Conservation (phyloP, 305 asterid species). For the Fraxinus sp. region DNA sequence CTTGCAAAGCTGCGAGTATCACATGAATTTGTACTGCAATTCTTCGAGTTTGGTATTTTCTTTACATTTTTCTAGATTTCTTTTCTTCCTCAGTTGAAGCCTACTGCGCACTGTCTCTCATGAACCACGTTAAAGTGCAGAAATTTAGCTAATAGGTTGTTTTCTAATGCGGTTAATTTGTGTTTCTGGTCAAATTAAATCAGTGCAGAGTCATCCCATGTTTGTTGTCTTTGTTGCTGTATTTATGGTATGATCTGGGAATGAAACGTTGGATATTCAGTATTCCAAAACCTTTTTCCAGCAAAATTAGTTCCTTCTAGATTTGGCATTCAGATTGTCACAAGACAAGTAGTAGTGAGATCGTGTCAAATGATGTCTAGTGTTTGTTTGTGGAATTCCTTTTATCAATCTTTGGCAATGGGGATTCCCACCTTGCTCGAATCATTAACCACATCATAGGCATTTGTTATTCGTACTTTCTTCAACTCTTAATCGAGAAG, state of each 20-base stretch:
- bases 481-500: neutral
- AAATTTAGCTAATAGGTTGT: neutral
- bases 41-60: neutral
- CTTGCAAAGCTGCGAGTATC: conserved; percentile 2
- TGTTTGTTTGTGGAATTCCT: conserved; percentile 3
- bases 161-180: neutral
- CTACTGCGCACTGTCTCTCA: conserved; percentile 5
- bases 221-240: conserved; percentile 5
- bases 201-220: neutral
- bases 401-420: neutral
- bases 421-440: neutral
- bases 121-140: neutral
- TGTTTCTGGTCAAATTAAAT: neutral
- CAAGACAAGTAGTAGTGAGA: neutral
- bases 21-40: conserved; percentile 17
- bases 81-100: conserved; percentile 14
- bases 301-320: neutral
- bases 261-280: neutral
- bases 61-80: neutral
- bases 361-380: neutral
- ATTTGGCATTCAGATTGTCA: conserved; percentile 4
- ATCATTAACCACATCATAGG: neutral
- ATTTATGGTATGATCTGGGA: neutral
- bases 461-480: neutral
- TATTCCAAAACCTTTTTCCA: neutral